These are phyloP conservation scores for Ogataea salicorniae DNA, from an alignment of 805 yeast species.

Conservation along the genomic window DNA sequence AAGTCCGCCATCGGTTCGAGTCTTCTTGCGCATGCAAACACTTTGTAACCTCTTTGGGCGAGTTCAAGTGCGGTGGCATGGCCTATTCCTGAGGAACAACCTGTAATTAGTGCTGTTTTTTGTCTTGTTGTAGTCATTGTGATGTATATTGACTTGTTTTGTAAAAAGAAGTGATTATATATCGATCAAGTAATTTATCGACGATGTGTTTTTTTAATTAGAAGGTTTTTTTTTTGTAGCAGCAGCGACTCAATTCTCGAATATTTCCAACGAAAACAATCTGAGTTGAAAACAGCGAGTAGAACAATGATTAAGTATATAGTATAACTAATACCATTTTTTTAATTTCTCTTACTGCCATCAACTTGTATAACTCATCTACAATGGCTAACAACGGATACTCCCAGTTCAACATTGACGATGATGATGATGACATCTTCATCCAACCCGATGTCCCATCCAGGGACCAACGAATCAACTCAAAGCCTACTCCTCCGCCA, in stretches of 20 bases:
- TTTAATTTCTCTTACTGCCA: too few relatives aligned
- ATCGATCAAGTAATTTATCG: too few relatives aligned
- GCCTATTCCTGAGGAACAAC: conserved; percentile 58
- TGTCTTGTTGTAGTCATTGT: neutral
- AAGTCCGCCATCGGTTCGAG: conserved; percentile 53
- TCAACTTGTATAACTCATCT: too few relatives aligned
- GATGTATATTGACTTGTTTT: too few relatives aligned
- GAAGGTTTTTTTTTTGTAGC: too few relatives aligned
- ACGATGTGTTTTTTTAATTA: too few relatives aligned
- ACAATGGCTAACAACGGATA: conserved; percentile 9
- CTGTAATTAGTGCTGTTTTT: conserved; percentile 44
- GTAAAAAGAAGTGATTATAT: too few relatives aligned
- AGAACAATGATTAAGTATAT: too few relatives aligned
- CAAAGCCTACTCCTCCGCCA: neutral
- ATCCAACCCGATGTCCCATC: conserved; percentile 30
- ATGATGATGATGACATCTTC: conserved; percentile 28
- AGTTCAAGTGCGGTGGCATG: conserved; percentile 40
- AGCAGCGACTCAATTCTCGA: too few relatives aligned
- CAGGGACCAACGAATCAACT: conserved; percentile 1
- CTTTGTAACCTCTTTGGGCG: conserved; percentile 38
- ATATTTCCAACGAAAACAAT: too few relatives aligned
- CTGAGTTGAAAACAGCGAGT: too few relatives aligned
- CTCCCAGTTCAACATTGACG: conserved; percentile 24
- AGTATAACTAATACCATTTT: too few relatives aligned
- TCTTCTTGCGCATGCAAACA: conserved; percentile 73